phyloP scores from a whole-genome alignment of 345 rosid species.

The Orychophragmus violaceus region DNA sequence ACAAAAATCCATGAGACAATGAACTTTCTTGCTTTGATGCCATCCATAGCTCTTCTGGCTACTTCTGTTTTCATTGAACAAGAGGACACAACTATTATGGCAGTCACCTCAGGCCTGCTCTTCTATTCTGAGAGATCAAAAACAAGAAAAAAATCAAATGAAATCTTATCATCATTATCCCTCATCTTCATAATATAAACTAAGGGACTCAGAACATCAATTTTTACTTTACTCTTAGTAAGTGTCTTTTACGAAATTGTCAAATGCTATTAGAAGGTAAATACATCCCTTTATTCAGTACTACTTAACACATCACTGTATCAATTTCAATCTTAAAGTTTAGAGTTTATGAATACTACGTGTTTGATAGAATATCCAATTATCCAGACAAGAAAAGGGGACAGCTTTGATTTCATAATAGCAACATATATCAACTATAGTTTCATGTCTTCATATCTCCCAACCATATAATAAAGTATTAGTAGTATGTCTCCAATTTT shows the following conservation, averaged over 20 bases:
- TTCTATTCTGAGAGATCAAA: conserved; percentile 40
- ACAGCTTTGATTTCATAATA: not conserved
- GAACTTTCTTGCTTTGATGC: conserved; percentile 64
- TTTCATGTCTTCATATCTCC: too few relatives aligned
- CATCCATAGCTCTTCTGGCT: conserved; percentile 59
- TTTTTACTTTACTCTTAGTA: not conserved
- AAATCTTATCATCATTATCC: not conserved
- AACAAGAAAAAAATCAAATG: not conserved
- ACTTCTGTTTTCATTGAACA: conserved; percentile 75
- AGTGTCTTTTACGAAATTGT: not conserved
- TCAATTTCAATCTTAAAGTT: too few relatives aligned
- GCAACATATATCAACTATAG: not conserved
- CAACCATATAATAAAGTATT: too few relatives aligned
- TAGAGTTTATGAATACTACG: too few relatives aligned
- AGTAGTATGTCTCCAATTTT: too few relatives aligned
- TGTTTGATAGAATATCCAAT: not conserved
- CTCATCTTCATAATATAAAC: not conserved
- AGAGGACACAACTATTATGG: conserved; percentile 51
- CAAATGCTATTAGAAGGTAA: not conserved
- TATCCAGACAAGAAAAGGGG: not conserved
- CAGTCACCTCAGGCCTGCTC: conserved; percentile 57
- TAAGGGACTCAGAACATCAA: conserved; percentile 2
- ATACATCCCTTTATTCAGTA: not conserved
- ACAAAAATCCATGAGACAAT: conserved; percentile 52
- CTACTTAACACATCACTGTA: not conserved